Evolutionary conservation across 768 basidiomycete genomes (phyloP).

Genomic region (Xerocomus brunneocitrinus): DNA sequence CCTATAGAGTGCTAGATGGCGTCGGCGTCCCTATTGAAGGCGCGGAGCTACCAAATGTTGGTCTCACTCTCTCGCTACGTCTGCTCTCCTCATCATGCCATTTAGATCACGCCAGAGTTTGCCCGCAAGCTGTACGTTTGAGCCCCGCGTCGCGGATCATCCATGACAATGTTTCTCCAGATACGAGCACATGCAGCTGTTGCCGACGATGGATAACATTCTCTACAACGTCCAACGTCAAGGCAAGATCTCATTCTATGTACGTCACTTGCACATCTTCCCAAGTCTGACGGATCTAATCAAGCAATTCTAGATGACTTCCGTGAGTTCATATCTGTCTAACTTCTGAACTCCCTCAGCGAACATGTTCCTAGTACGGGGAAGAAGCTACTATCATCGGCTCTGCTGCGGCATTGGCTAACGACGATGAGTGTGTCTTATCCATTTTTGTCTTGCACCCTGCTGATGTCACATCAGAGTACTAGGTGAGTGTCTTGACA

Average conservation of each 20-base stretch:
- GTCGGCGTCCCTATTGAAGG: conserved; percentile 68
- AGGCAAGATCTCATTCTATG: conserved; percentile 89
- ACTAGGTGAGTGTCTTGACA: conserved; percentile 45
- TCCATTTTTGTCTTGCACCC: not conserved
- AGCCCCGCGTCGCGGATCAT: not conserved
- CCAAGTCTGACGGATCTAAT: conserved; percentile 3
- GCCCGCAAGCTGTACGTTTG: conserved; percentile 56
- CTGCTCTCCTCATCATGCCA: conserved; percentile 5
- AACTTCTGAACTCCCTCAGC: not conserved
- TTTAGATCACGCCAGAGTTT: conserved; percentile 61
- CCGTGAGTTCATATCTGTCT: conserved; percentile 46
- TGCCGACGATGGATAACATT: conserved; percentile 82
- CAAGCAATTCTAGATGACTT: conserved; percentile 58
- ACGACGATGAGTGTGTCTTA: conserved; percentile 74
- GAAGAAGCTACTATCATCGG: conserved; percentile 91
- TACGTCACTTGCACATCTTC: conserved; percentile 34
- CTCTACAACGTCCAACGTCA: conserved; percentile 92
- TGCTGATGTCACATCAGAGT: conserved; percentile 45
- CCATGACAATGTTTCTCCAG: conserved; percentile 27
- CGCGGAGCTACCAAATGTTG: conserved; percentile 71
- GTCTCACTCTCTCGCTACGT: conserved; percentile 12
- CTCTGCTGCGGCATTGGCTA: conserved; percentile 78
- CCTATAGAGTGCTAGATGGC: conserved; percentile 83
- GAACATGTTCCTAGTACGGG: conserved; percentile 52
- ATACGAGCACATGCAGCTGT: conserved; percentile 74